A percentile compares a stretch with the other conserved stretches of the same genome.
Conservation (phyloP, 352 stramenopile species). For the Hyaloperonospora arabidopsidis region DNA sequence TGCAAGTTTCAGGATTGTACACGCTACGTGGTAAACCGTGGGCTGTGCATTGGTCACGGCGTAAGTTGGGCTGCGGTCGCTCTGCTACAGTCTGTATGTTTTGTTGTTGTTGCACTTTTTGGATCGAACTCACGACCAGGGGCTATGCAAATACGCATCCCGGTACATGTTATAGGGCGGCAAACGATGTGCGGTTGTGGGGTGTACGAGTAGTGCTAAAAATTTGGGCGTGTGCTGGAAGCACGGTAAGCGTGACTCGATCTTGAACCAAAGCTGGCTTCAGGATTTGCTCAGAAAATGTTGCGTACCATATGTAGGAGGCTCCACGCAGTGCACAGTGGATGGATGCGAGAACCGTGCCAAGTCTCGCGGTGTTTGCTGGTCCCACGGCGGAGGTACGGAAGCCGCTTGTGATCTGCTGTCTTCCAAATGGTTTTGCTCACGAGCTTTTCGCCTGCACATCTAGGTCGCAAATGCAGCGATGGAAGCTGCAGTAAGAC, state of each 20-base stretch:
- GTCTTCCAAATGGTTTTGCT: not conserved
- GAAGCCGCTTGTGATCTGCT: not conserved
- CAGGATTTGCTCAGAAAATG: conserved; percentile 27
- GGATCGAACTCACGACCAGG: conserved; percentile 14
- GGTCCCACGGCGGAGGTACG: conserved; percentile 65
- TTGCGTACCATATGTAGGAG: conserved; percentile 35
- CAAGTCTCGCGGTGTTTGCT: conserved; percentile 74
- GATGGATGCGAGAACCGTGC: conserved; percentile 54
- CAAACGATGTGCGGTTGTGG: conserved; percentile 52
- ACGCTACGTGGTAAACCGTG: conserved; percentile 67
- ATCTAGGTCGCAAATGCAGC: conserved; percentile 49
- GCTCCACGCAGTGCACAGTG: conserved; percentile 65
- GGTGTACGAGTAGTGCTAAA: conserved; percentile 70
- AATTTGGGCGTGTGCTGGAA: conserved; percentile 72
- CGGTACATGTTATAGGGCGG: conserved; percentile 42
- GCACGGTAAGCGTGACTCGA: conserved; percentile 38
- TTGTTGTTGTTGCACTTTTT: conserved; percentile 7
- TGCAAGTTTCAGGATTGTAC: conserved; percentile 74
- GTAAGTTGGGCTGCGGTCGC: conserved; percentile 15
- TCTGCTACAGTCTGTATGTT: conserved; percentile 1
- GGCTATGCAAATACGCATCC: conserved; percentile 17
- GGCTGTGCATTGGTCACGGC: conserved; percentile 68
- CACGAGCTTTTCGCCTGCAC: not conserved
- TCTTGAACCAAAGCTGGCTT: conserved; percentile 30
- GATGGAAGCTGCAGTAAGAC: conserved; percentile 58